Base-by-base conservation (phyloP, 1,139 yeast species). In the Blastobotrys proliferans region DNA sequence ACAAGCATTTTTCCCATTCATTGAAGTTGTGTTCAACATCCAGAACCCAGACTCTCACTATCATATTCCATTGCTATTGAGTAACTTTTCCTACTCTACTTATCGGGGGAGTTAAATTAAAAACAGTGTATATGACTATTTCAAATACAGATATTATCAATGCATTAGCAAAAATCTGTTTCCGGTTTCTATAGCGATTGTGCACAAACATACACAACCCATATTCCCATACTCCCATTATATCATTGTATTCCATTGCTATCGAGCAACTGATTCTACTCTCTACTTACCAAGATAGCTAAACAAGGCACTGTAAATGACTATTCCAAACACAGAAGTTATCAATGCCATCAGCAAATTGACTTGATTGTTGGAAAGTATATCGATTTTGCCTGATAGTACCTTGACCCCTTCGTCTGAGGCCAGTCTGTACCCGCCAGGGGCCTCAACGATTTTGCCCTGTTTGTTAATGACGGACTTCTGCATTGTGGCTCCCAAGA, bases 31-130 rank as follows among this genome's bases (percentile, higher is more conserved):
- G 1, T 87, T 87, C 58, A 74, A 73, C 34, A 76, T 87, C 5
- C 73, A 72, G 9, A 68, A 72, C 50, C 82, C 83, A 0, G 88
- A 81, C 51, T 67, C 74, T 30, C 96, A 88, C 63, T 88, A 86
- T 63, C 97, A 88, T 60, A 81, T 88, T 44, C 97, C 97, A 0
- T 67, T 88, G 51, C 70, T 88, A 44, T 69, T 88, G 44, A 80
- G 95, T 35, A 85, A 85, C 59, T 84, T 81, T 63, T 83, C 95
- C 36, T 88, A 87, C 66, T 78, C 94, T 13, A 88, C 96, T 0
- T 88, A 88, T 65, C 74, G 96, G 50, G 97, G 97, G 3, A 78
- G 84, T 54, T 81, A 57, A 48, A 27, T 9, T 3, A 26, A 16
- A 13, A 13, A 9, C 3, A 8, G 6, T 35, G 19, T 21, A 17